Conservation (phyloP, 2,329 filamentous ascomycete genomes). For the Hypoxylon sp. region DNA sequence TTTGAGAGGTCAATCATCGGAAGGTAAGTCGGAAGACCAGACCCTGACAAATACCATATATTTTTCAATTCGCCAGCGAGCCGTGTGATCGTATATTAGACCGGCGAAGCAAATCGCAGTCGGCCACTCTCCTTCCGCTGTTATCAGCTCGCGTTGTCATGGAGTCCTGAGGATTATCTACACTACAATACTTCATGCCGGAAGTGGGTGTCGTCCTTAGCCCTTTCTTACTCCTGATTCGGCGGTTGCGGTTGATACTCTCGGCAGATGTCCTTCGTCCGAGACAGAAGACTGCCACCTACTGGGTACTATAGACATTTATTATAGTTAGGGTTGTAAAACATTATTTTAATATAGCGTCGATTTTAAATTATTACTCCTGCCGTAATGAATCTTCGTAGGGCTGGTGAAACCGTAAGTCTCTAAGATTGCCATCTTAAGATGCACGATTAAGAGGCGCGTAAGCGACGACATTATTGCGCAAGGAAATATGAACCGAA, state of each 20-base stretch:
- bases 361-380: not conserved
- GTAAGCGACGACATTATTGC: too few relatives aligned
- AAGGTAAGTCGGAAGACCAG: not conserved
- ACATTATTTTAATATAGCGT: not conserved
- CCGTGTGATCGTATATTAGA: conserved; percentile 14
- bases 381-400: not conserved
- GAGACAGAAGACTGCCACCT: not conserved
- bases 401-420: not conserved
- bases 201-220: not conserved
- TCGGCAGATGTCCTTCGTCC: not conserved
- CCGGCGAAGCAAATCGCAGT: conserved; percentile 1
- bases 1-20: not conserved
- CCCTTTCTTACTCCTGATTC: not conserved
- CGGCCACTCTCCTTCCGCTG: not conserved
- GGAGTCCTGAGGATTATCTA: not conserved
- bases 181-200: not conserved
- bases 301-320: not conserved
- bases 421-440: not conserved
- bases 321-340: not conserved
- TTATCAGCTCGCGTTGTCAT: not conserved
- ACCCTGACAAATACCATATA: not conserved
- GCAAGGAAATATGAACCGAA: too few relatives aligned
- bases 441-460: too few relatives aligned
- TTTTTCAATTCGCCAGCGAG: conserved; percentile 4
- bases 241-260: not conserved